Conservation (phyloP, 768 basidiomycete genomes). For the Crassisporium funariophilum region DNA sequence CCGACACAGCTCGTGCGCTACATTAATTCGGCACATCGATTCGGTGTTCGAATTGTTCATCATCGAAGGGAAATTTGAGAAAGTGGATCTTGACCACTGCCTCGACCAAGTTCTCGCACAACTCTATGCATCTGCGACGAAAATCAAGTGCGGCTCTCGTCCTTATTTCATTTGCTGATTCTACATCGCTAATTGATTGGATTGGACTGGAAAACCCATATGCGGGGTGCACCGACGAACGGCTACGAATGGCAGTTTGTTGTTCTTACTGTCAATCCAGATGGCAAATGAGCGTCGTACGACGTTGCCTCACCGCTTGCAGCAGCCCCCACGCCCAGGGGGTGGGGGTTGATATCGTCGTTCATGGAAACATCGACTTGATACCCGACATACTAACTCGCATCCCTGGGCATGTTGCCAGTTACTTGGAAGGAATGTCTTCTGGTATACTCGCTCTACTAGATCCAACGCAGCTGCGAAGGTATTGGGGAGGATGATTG, state of each 20-base stretch:
- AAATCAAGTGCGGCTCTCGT: not conserved
- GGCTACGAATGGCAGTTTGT: not conserved
- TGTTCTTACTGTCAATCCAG: not conserved
- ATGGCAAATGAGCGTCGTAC: not conserved
- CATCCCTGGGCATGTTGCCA: conserved; percentile 14
- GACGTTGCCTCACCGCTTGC: not conserved
- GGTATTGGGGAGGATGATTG: conserved; percentile 17
- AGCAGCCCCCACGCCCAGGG: conserved; percentile 7
- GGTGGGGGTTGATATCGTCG: conserved; percentile 7
- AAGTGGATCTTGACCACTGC: not conserved
- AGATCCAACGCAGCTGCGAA: conserved; percentile 17
- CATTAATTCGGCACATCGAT: not conserved
- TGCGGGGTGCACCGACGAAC: not conserved
- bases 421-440: conserved; percentile 6
- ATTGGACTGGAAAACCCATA: not conserved
- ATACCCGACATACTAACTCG: conserved; percentile 13
- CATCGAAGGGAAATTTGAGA: not conserved
- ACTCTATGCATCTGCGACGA: not conserved
- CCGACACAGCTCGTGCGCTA: not conserved
- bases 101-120: not conserved
- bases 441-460: conserved; percentile 3
- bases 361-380: conserved; percentile 10
- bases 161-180: not conserved
- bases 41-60: not conserved
- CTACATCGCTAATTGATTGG: not conserved